A percentile compares a stretch with the other conserved stretches of the same genome.
Evolutionary conservation across 352 stramenopile genomes (phyloP).

Genomic region (Phytophthora quininea): DNA sequence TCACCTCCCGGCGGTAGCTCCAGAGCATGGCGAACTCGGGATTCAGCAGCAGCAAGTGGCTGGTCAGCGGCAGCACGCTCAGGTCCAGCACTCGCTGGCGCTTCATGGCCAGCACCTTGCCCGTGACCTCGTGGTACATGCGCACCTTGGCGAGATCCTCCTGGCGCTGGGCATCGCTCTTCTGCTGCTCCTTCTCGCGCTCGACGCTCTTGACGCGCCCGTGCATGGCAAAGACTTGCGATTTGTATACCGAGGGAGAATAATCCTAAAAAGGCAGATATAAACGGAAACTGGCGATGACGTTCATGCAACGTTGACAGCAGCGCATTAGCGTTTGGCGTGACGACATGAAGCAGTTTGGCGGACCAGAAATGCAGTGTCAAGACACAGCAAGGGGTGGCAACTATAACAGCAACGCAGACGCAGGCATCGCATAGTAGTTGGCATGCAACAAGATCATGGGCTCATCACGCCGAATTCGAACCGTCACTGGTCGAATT

Average conservation of each 20-base stretch:
- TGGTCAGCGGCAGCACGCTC: conserved; percentile 81
- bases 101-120: conserved; percentile 74
- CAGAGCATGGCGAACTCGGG: conserved; percentile 97
- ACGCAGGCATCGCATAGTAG: too few species aligned
- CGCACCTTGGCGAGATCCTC: conserved; percentile 69
- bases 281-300: background rate
- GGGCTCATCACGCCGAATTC: too few species aligned
- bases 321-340: background rate
- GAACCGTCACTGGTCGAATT: too few species aligned
- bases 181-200: conserved; percentile 71
- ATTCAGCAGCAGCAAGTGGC: conserved; percentile 95
- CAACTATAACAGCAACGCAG: too few species aligned
- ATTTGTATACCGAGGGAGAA: background rate
- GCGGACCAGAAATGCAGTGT: too few species aligned
- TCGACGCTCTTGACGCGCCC: conserved; percentile 79
- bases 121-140: conserved; percentile 81
- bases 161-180: conserved; percentile 64
- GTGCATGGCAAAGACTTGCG: conserved; percentile 48
- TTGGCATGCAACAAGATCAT: too few species aligned
- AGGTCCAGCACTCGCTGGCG: conserved; percentile 52
- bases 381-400: too few species aligned
- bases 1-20: conserved; percentile 95
- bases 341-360: too few species aligned
- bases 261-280: background rate
- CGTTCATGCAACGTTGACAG: background rate